Conservation (phyloP, 2,329 filamentous ascomycete genomes). For the Stagonosporopsis vannaccii region DNA sequence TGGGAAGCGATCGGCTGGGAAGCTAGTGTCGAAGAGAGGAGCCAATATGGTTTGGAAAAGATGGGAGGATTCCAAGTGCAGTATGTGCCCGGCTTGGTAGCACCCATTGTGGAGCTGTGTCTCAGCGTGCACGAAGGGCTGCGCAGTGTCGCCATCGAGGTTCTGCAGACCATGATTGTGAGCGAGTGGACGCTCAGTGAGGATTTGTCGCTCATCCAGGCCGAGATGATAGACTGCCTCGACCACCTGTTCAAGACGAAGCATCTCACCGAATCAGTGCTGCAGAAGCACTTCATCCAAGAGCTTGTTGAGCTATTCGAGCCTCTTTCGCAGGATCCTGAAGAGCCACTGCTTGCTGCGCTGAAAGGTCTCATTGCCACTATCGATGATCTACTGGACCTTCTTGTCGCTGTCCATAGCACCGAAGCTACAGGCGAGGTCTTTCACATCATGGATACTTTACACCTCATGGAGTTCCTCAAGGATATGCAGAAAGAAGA, state of each 20-base stretch:
- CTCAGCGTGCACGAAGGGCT: slow-evolving; percentile 94
- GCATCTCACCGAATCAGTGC: slow-evolving; percentile 82
- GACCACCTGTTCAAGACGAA: slow-evolving; percentile 91
- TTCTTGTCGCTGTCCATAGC: slow-evolving; percentile 88
- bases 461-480: slow-evolving; percentile 94
- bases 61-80: slow-evolving; percentile 98
- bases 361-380: slow-evolving; percentile 82
- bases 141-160: slow-evolving; percentile 86
- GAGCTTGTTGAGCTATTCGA: slow-evolving; percentile 86
- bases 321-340: slow-evolving; percentile 68
- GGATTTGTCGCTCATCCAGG: slow-evolving; percentile 88
- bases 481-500: slow-evolving; percentile 97
- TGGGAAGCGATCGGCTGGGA: slow-evolving; percentile 99
- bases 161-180: slow-evolving; percentile 96
- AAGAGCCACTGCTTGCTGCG: slow-evolving; percentile 77
- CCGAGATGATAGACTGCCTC: slow-evolving; percentile 93
- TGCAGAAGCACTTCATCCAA: slow-evolving; percentile 90
- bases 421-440: slow-evolving; percentile 76
- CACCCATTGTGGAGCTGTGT: slow-evolving; percentile 91
- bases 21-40: slow-evolving; percentile 77
- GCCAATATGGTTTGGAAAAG: slow-evolving; percentile 77
- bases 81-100: slow-evolving; percentile 91
- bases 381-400: slow-evolving; percentile 87
- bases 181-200: slow-evolving; percentile 97
- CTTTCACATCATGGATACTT: slow-evolving; percentile 83